phyloP scores from a whole-genome alignment of 1,284 basidiomycete genomes.

The Apiotrichum veenhuisii region DNA sequence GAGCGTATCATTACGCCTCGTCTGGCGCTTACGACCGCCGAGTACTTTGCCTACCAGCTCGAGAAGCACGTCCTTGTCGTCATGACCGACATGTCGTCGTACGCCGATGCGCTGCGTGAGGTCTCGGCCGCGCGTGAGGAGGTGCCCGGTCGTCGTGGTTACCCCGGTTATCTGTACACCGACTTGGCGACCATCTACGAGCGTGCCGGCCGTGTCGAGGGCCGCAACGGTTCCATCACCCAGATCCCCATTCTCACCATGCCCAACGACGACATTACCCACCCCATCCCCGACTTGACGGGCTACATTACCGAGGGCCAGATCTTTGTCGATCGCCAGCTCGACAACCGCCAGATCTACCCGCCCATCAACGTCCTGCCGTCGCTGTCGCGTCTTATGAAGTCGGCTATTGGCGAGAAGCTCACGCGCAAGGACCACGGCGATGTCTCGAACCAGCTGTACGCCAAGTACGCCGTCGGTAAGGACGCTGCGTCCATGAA shows the following conservation, averaged over 20 bases:
- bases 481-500: conserved; percentile 99
- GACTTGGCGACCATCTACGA: conserved; percentile 99
- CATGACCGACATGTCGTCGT: conserved; percentile 83
- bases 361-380: conserved; percentile 99
- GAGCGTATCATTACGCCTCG: conserved; percentile 99
- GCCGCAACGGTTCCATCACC: conserved; percentile 97
- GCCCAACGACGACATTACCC: conserved; percentile 99
- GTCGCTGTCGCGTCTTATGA: conserved; percentile 98
- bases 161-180: conserved; percentile 81
- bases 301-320: conserved; percentile 99
- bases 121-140: conserved; percentile 99
- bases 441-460: conserved; percentile 98
- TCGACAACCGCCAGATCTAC: conserved; percentile 78
- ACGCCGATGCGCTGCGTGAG: conserved; percentile 27
- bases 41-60: conserved; percentile 99
- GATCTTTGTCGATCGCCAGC: conserved; percentile 89
- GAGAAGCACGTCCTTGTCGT: conserved; percentile 99
- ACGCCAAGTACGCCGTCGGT: conserved; percentile 95
- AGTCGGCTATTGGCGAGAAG: conserved; percentile 97
- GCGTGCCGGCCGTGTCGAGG: conserved; percentile 96
- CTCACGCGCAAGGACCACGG: conserved; percentile 97
- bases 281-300: conserved; percentile 98
- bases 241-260: conserved; percentile 99
- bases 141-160: conserved; percentile 98
- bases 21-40: conserved; percentile 94